These are phyloP conservation scores for Coemansia sp. DNA, from an alignment of 192 early-diverging fungal species.

Conservation along the genomic window DNA sequence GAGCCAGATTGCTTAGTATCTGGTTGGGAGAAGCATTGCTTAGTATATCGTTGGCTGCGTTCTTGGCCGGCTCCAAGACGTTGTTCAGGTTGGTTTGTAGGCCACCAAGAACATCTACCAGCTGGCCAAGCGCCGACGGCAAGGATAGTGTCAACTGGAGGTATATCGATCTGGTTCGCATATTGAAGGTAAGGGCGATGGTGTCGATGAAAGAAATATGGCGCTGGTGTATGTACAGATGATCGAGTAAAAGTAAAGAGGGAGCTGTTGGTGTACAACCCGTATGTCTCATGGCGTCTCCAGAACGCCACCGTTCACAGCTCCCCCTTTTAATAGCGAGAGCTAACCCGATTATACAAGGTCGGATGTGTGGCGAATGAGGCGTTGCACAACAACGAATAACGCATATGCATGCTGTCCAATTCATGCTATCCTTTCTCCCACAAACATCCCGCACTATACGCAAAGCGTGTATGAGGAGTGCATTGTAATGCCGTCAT, in stretches of 20 bases:
- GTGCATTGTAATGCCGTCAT: neutral
- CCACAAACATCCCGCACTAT: neutral
- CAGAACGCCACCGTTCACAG: neutral
- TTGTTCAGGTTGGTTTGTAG: conserved; percentile 11
- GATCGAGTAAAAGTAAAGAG: neutral
- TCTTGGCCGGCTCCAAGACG: conserved; percentile 5
- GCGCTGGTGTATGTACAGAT: neutral
- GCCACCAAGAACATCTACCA: neutral
- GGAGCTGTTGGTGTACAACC: neutral
- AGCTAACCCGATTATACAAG: neutral
- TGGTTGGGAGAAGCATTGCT: neutral
- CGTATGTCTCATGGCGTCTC: neutral
- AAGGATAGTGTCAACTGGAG: neutral
- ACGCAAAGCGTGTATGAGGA: neutral
- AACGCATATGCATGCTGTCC: neutral
- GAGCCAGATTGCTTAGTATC: no score
- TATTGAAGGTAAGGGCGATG: neutral
- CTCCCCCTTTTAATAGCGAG: neutral
- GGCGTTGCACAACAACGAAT: neutral
- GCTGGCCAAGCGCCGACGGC: neutral
- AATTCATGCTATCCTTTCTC: neutral
- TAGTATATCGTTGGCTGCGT: conserved; percentile 10
- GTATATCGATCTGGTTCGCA: neutral
- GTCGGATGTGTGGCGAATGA: neutral
- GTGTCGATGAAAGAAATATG: neutral